Conservation (phyloP, 2,329 filamentous ascomycete genomes). For the Penicillium brasilianum region DNA sequence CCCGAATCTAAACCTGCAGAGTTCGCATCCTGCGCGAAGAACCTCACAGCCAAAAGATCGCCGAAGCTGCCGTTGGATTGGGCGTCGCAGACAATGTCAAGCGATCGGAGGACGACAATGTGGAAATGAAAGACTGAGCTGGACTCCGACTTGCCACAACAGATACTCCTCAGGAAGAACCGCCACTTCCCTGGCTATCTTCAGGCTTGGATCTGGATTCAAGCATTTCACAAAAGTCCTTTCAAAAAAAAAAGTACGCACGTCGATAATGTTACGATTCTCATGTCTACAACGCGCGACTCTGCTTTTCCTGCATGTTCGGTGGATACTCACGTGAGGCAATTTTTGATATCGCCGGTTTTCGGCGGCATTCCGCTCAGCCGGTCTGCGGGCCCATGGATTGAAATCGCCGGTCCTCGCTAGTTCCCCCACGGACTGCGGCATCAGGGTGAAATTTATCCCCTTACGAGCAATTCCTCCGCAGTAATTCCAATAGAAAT, state of each 20-base stretch:
- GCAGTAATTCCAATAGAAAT: slow-evolving; percentile 36
- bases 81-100: slow-evolving; percentile 68
- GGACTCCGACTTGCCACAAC: slow-evolving; percentile 1
- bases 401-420: slow-evolving; percentile 39
- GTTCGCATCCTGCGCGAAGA: slow-evolving; percentile 81
- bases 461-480: slow-evolving; percentile 36
- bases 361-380: slow-evolving; percentile 32
- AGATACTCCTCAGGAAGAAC: not conserved
- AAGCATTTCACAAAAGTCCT: not conserved
- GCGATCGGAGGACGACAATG: slow-evolving; percentile 41
- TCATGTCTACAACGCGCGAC: slow-evolving; percentile 15
- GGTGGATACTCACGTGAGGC: slow-evolving; percentile 32
- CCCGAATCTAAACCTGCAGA: slow-evolving; percentile 52
- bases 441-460: slow-evolving; percentile 35
- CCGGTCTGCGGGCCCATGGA: slow-evolving; percentile 35
- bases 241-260: slow-evolving; percentile 15
- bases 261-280: slow-evolving; percentile 17
- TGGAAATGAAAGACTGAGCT: slow-evolving; percentile 51
- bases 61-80: slow-evolving; percentile 78
- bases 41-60: slow-evolving; percentile 83
- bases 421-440: slow-evolving; percentile 14
- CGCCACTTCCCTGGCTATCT: not conserved
- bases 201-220: slow-evolving; percentile 4
- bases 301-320: slow-evolving; percentile 8
- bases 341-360: slow-evolving; percentile 38